Conservation (phyloP, 192 early-diverging fungal species). For the Backusella australiensis region DNA sequence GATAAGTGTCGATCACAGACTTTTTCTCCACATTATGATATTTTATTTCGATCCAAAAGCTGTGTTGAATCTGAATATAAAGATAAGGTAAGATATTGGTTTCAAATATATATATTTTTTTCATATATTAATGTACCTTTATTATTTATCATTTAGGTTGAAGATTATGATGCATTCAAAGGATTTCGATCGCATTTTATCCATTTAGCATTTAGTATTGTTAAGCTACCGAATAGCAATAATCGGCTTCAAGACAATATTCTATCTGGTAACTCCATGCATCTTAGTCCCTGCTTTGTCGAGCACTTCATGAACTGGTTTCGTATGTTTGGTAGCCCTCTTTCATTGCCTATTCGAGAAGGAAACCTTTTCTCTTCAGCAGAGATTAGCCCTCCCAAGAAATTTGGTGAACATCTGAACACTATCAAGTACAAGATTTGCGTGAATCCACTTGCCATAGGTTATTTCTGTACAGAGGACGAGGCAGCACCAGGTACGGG, state of each 20-base stretch:
- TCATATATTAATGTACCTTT: background rate
- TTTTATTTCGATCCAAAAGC: slow-evolving; percentile 26
- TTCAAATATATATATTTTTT: background rate
- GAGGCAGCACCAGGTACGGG: slow-evolving; percentile 3
- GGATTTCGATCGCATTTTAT: slow-evolving; percentile 39
- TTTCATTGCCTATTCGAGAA: slow-evolving; percentile 31
- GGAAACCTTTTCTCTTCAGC: slow-evolving; percentile 24
- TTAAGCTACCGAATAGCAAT: background rate
- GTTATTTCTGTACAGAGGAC: slow-evolving; percentile 30
- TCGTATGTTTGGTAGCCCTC: slow-evolving; percentile 25
- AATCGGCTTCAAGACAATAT: background rate
- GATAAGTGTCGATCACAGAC: slow-evolving; percentile 12
- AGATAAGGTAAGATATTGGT: slow-evolving; percentile 8
- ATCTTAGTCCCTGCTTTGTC: slow-evolving; percentile 33
- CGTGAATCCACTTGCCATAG: slow-evolving; percentile 24
- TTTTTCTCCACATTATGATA: slow-evolving; percentile 38
- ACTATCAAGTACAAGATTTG: slow-evolving; percentile 36
- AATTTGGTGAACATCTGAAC: slow-evolving; percentile 25
- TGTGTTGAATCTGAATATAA: slow-evolving; percentile 5
- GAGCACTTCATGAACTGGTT: slow-evolving; percentile 29
- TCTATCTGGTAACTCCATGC: slow-evolving; percentile 24
- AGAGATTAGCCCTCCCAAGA: slow-evolving; percentile 6
- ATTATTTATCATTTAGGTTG: background rate
- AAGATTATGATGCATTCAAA: slow-evolving; percentile 35
- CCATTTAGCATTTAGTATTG: slow-evolving; percentile 37